Evolutionary conservation across 2,329 filamentous ascomycete species (phyloP), one percentile per base, ranked within the genome.

Genomic region (Sarocladium brachiariae): DNA sequence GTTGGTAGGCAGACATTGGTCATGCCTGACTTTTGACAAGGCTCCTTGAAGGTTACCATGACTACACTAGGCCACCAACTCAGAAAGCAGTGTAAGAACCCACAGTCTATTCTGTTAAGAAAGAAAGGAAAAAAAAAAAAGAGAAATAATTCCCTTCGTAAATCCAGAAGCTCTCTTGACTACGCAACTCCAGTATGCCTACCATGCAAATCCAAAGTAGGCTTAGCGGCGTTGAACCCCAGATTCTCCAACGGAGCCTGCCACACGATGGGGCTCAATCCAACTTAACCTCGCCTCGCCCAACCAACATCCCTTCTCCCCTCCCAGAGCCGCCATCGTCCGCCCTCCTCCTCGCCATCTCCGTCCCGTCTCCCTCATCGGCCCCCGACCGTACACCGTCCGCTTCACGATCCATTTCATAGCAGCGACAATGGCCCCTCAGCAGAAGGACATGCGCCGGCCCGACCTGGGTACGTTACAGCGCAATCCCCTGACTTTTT

Each of bases 141-240:
- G n/a, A n/a, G n/a, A n/a, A n/a, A n/a, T n/a, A n/a, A n/a, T n/a
- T n/a, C n/a, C n/a, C n/a, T n/a, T n/a, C n/a, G n/a, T n/a, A n/a
- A n/a, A n/a, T n/a, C n/a, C n/a, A n/a, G n/a, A n/a, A n/a, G n/a
- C n/a, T n/a, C n/a, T n/a, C n/a, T n/a, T n/a, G n/a, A n/a, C n/a
- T n/a, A n/a, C n/a, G n/a, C n/a, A n/a, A n/a, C n/a, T n/a, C n/a
- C n/a, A n/a, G n/a, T n/a, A n/a, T n/a, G n/a, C 23, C 92, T 97
- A 59, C 97, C 97, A 97, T 75, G 9, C 24, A 31, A 5, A 25
- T 31, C 45, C 45, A 31, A 31, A 31, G 5, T 13, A 11, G 16
- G 45, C 24, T 34, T 37, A 49, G 34, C 34, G 30, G 13, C 13
- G 13, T 34, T 35, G 30, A 31, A 37, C 46, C 34, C 34, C 46